These are phyloP conservation scores for Syzygium syzygioides DNA, from an alignment of 441 rosid genomes.

Conservation along the genomic window DNA sequence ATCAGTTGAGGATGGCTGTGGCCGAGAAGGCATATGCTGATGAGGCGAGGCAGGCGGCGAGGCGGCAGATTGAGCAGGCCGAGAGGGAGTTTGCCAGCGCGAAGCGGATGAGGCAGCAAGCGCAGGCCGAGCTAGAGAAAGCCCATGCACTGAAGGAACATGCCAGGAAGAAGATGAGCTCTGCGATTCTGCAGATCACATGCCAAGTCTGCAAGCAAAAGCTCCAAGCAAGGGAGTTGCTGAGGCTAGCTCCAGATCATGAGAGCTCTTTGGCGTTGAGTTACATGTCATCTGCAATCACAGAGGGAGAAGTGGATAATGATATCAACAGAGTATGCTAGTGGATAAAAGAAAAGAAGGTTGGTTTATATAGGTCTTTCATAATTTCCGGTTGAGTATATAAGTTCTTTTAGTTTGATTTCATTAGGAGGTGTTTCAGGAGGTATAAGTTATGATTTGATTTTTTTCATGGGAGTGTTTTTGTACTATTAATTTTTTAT, in stretches of 20 bases:
- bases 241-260: neutral
- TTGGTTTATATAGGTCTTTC: neutral
- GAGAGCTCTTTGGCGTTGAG: constrained; percentile 1
- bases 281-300: constrained; percentile 7
- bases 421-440: neutral
- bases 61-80: constrained; percentile 9
- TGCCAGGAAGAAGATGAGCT: constrained; percentile 4
- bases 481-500: neutral
- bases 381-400: neutral
- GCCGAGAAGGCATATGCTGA: constrained; percentile 1
- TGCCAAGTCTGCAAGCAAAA: constrained; percentile 11
- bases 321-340: neutral
- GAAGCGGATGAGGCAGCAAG: constrained; percentile 11
- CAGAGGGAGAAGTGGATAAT: constrained; percentile 4
- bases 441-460: neutral
- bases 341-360: neutral
- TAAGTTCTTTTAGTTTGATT: neutral
- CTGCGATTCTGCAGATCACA: constrained; percentile 3
- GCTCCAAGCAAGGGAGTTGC: constrained; percentile 2
- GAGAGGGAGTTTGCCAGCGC: constrained; percentile 7
- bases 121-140: constrained; percentile 7
- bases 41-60: constrained; percentile 1
- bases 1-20: neutral
- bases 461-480: neutral
- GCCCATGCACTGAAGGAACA: constrained; percentile 5